These are phyloP conservation scores for Botryococcus braunii DNA, from an alignment of 163 green algal species.

Conservation along the genomic window DNA sequence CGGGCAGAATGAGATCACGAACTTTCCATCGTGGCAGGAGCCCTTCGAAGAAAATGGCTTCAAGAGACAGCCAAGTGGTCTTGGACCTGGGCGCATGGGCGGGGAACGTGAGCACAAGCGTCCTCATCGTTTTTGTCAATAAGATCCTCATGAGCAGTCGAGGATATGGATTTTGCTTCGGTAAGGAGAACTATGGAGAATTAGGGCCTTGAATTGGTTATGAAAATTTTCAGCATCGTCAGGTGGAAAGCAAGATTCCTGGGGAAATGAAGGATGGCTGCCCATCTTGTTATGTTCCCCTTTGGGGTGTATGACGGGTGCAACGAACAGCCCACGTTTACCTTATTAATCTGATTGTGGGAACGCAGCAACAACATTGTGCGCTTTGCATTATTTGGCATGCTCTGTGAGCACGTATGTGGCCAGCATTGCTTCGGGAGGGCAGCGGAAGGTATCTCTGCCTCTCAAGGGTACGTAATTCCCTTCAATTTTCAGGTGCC, in stretches of 20 bases:
- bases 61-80: constrained; percentile 11
- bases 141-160: constrained; percentile 79
- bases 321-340: too few species aligned
- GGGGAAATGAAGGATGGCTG: not conserved
- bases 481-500: too few species aligned
- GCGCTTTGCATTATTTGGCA: constrained; percentile 72
- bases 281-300: not conserved
- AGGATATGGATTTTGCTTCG: constrained; percentile 71
- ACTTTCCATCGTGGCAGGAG: too few species aligned
- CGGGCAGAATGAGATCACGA: too few species aligned
- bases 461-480: constrained; percentile 43
- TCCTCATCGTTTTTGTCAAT: constrained; percentile 92
- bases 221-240: not conserved
- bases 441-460: constrained; percentile 32
- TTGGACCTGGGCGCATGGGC: constrained; percentile 26
- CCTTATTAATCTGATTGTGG: too few species aligned
- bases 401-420: constrained; percentile 43
- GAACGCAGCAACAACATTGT: constrained; percentile 71
- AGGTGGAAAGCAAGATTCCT: not conserved
- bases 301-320: not conserved
- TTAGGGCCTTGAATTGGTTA: not conserved
- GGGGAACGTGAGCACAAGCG: constrained; percentile 67
- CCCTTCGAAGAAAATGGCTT: too few species aligned
- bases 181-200: too few species aligned
- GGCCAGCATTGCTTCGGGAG: constrained; percentile 35